These are phyloP conservation scores for Fusarium sp. DNA, from an alignment of 2,329 filamentous ascomycete species.

Conservation along the genomic window DNA sequence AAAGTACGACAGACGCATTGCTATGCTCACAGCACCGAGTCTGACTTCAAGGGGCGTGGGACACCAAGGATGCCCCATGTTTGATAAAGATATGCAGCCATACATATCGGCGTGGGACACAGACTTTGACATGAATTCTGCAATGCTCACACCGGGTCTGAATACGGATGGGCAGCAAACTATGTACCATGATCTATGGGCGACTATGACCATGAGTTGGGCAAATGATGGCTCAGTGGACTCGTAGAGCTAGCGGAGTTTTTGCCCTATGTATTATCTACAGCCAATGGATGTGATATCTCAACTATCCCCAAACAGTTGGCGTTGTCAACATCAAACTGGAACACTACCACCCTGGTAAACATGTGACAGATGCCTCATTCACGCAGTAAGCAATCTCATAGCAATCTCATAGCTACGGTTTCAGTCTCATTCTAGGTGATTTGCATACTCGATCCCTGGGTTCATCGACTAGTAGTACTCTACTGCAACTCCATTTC, in stretches of 20 bases:
- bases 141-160: not conserved
- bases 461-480: not conserved
- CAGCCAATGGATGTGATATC: not conserved
- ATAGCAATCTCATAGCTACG: not conserved
- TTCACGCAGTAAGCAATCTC: not conserved
- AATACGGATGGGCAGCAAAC: slow-evolving; percentile 35
- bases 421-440: not conserved
- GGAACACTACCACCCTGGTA: not conserved
- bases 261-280: not conserved
- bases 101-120: slow-evolving; percentile 59
- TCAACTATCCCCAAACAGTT: not conserved
- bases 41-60: not conserved
- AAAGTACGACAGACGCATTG: slow-evolving; percentile 57
- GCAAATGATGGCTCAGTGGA: slow-evolving; percentile 36
- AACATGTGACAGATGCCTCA: slow-evolving; percentile 9
- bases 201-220: slow-evolving; percentile 60
- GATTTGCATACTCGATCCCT: not conserved
- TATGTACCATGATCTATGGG: slow-evolving; percentile 57
- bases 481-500: not conserved
- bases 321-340: not conserved
- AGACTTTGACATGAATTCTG: slow-evolving; percentile 37
- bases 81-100: slow-evolving; percentile 60
- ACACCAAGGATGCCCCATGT: slow-evolving; percentile 58
- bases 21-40: slow-evolving; percentile 37
- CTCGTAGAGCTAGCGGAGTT: not conserved